Conservation (phyloP, 2,329 filamentous ascomycete genomes). For the Cladophialophora psammophila region DNA sequence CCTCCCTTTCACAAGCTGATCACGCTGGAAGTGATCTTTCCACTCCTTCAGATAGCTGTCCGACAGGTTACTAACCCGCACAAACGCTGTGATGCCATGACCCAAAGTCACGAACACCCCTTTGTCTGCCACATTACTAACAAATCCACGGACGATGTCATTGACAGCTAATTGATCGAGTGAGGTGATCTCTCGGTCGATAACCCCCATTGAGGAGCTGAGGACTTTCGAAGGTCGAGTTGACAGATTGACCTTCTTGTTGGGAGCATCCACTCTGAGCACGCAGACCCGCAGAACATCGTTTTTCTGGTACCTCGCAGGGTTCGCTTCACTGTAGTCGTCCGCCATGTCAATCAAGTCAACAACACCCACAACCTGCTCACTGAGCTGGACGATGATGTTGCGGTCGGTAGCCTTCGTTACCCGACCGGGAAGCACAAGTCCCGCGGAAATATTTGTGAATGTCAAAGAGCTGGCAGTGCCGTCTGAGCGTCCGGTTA, state of each 20-base stretch:
- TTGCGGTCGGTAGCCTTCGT: conserved; percentile 86
- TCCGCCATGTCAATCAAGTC: conserved; percentile 84
- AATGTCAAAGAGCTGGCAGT: conserved; percentile 69
- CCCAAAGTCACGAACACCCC: conserved; percentile 87
- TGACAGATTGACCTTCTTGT: conserved; percentile 85
- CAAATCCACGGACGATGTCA: conserved; percentile 85
- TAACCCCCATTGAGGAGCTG: conserved; percentile 80
- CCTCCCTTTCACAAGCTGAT: conserved; percentile 89
- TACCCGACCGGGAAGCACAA: conserved; percentile 81
- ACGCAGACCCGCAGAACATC: conserved; percentile 89
- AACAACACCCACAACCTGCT: conserved; percentile 78
- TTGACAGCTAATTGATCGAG: conserved; percentile 76
- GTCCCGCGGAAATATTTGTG: conserved; percentile 75
- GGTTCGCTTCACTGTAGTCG: conserved; percentile 81
- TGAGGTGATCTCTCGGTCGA: conserved; percentile 78
- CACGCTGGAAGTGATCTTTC: conserved; percentile 86
- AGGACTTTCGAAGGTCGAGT: conserved; percentile 86
- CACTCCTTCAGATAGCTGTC: conserved; percentile 94
- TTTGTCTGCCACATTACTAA: conserved; percentile 88
- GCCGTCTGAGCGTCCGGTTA: conserved; percentile 74
- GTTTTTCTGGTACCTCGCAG: conserved; percentile 78
- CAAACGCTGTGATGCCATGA: conserved; percentile 79
- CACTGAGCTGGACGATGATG: conserved; percentile 83
- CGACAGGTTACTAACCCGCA: conserved; percentile 86
- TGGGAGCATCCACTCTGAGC: conserved; percentile 77